phyloP scores from a whole-genome alignment of 257 asterid genomes.

The Ophiorrhiza pumila region DNA sequence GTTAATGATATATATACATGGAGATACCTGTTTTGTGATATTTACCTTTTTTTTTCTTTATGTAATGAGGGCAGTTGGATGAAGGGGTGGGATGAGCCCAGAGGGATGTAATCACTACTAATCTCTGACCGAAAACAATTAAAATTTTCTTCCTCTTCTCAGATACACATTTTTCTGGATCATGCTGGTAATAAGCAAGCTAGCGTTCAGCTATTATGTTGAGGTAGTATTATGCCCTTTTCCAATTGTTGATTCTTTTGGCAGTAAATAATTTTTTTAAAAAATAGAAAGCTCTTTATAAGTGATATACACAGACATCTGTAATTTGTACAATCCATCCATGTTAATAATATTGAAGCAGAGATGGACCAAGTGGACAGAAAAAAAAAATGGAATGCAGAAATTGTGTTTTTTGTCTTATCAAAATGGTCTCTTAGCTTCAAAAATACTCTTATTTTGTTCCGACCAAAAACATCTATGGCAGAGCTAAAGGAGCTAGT shows the following conservation, averaged over 20 bases:
- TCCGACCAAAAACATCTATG: background rate
- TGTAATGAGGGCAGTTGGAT: background rate
- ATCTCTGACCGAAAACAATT: background rate
- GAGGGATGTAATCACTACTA: background rate
- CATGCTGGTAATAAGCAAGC: constrained; percentile 83
- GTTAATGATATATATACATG: background rate
- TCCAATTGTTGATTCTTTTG: background rate
- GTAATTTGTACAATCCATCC: background rate
- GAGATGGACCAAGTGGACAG: background rate
- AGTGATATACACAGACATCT: background rate
- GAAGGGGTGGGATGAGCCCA: background rate
- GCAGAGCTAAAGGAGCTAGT: background rate
- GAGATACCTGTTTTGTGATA: background rate
- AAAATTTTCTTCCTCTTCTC: constrained; percentile 19
- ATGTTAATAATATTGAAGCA: background rate
- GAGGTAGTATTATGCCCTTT: constrained; percentile 53
- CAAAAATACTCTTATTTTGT: background rate
- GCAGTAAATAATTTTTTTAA: background rate
- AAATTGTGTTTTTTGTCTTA: background rate
- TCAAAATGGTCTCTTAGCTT: background rate
- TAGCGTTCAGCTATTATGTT: constrained; percentile 96
- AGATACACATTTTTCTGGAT: constrained; percentile 96
- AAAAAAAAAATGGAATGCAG: background rate
- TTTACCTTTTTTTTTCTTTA: background rate
- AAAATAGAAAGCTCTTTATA: background rate